Evolutionary conservation across 352 stramenopile genomes (phyloP), one percentile per base, ranked within the genome.

Genomic region (Phytopythium boreale): DNA sequence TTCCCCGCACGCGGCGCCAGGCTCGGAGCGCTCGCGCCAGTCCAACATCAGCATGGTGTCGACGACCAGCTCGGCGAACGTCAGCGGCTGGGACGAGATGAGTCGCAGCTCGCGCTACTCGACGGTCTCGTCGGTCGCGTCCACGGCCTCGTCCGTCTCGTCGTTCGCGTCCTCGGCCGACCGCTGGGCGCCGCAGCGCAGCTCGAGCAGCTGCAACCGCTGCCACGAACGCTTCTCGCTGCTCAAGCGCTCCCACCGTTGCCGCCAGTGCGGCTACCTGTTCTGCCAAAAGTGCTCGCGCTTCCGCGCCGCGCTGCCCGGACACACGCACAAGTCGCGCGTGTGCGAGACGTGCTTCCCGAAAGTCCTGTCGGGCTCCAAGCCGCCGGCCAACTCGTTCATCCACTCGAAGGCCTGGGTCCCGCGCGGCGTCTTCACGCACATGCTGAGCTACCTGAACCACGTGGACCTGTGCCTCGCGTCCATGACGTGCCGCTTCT

Each of bases 391-490:
- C 62, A 95, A 95, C 60, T 89, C 83, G 59, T 95, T 95, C 58
- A 90, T 95, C 64, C 84, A 93, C 67, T 84, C 85, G 44, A 93
- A 93, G 67, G 87, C 84, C 6, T 95, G 86, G 84, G 87, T 94
- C 37, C 85, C 87, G 34, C 80, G 87, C 20, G 87, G 87, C 43
- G 83, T 95, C 27, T 95, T 95, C 69, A 82, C 87, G 43, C 84
- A 92, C 67, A 95, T 95, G 87, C 70, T 94, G 46, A 88, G 87
- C 59, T 95, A 91, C 53, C 59, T 95, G 55, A 93, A 95, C 73
- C 86, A 94, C 71, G 87, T 94, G 34, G 87, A 95, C 50, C 60
- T 95, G 43, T 90, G 81, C 61, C 63, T 95, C 27, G 87, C 87
- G 47, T 91, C 83, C 9, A 95, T 95, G 87, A 90, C 83, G 14